Percentiles rank a stretch among this genome's conserved stretches.
These are phyloP conservation scores for Byssothecium circinans DNA, from an alignment of 2,329 filamentous ascomycete species.

Conservation along the genomic window DNA sequence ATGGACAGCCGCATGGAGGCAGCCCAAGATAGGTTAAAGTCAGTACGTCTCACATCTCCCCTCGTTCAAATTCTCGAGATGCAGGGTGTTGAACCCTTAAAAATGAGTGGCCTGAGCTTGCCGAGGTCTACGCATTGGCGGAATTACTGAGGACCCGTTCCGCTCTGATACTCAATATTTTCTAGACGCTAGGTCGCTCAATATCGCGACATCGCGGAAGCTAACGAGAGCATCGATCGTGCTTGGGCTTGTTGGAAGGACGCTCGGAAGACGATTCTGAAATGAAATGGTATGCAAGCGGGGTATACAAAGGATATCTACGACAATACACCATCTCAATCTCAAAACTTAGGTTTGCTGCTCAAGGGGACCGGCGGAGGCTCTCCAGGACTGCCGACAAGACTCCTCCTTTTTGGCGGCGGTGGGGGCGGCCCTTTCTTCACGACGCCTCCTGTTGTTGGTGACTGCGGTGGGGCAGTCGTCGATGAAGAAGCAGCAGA, in stretches of 20 bases:
- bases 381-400: slow-evolving; percentile 43
- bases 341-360: slow-evolving; percentile 56
- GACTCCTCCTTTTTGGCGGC: slow-evolving; percentile 57
- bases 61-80: not conserved
- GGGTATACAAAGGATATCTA: not conserved
- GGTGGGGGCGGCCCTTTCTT: slow-evolving; percentile 62
- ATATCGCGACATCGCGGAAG: no score
- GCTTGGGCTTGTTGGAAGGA: no score
- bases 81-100: not conserved
- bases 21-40: not conserved
- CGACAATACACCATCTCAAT: not conserved
- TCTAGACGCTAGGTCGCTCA: not conserved
- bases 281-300: not conserved
- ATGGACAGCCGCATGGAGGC: not conserved
- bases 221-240: no score
- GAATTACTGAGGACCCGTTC: not conserved
- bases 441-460: slow-evolving; percentile 38
- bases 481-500: slow-evolving; percentile 28
- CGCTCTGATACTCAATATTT: not conserved
- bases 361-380: slow-evolving; percentile 60
- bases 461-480: slow-evolving; percentile 30
- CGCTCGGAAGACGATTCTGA: no score
- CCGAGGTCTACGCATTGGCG: not conserved
- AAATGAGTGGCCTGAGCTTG: not conserved
- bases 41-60: not conserved